Evolutionary conservation across 768 basidiomycete genomes (phyloP).

Genomic region (Trametes punicea): DNA sequence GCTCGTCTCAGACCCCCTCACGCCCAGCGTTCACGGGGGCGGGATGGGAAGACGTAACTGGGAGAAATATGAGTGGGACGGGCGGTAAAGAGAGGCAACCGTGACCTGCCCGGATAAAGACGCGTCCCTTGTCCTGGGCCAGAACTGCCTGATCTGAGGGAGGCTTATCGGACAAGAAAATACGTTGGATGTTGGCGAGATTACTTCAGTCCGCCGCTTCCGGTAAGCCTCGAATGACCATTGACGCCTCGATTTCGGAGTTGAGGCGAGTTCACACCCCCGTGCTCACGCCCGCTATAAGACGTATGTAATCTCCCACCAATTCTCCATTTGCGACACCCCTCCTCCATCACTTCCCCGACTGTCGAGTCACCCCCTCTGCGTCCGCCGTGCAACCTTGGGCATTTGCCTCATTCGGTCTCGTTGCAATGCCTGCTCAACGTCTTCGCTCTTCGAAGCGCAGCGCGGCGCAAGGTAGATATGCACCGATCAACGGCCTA

Average conservation of each 20-base stretch:
- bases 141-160: neutral
- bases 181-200: slow-evolving; percentile 6
- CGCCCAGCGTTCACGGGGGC: neutral
- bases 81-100: slow-evolving; percentile 9
- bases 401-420: slow-evolving; percentile 16
- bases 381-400: slow-evolving; percentile 15
- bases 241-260: slow-evolving; percentile 22
- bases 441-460: slow-evolving; percentile 22
- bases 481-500: slow-evolving; percentile 1
- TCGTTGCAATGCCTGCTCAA: slow-evolving; percentile 21
- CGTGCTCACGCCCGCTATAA: slow-evolving; percentile 20
- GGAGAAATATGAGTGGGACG: slow-evolving; percentile 10
- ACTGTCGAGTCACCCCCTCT: slow-evolving; percentile 23
- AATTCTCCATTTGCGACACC: slow-evolving; percentile 26
- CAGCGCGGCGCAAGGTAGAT: slow-evolving; percentile 17
- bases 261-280: slow-evolving; percentile 20
- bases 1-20: neutral
- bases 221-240: slow-evolving; percentile 14
- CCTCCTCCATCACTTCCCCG: slow-evolving; percentile 23
- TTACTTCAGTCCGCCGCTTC: slow-evolving; percentile 11
- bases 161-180: slow-evolving; percentile 17
- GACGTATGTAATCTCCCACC: slow-evolving; percentile 27
- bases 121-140: slow-evolving; percentile 6
- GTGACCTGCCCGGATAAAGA: slow-evolving; percentile 6
- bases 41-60: slow-evolving; percentile 11